Conservation (phyloP, 1,139 yeast genomes). For the Kodamaea plutei region DNA sequence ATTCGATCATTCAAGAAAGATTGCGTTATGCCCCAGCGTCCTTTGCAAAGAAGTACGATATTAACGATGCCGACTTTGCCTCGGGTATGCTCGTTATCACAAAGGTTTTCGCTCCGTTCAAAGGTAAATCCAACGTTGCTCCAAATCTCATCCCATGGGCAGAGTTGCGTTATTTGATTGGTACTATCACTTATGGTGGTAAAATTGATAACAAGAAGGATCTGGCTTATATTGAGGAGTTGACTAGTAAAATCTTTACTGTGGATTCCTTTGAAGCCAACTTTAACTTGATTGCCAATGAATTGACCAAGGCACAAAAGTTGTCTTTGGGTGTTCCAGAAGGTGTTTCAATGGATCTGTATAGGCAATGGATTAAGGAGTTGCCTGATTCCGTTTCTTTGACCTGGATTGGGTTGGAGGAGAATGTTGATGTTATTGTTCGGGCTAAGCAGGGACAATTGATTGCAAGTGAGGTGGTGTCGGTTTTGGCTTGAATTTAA, state of each 20-base stretch:
- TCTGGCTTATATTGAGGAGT: constrained; percentile 20
- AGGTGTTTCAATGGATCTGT: constrained; percentile 32
- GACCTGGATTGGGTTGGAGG: constrained; percentile 58
- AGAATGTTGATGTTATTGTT: constrained; percentile 33
- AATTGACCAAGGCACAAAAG: constrained; percentile 13
- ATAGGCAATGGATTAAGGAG: constrained; percentile 46
- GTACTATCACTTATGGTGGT: constrained; percentile 69
- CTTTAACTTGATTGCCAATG: constrained; percentile 32
- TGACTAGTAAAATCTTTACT: constrained; percentile 26
- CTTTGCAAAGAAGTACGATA: constrained; percentile 58
- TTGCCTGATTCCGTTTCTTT: constrained; percentile 61
- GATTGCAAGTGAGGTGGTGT: no score
- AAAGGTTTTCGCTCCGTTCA: constrained; percentile 16
- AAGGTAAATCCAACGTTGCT: constrained; percentile 34
- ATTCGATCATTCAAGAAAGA: constrained; percentile 57
- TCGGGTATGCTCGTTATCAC: constrained; percentile 43
- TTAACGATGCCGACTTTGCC: constrained; percentile 72
- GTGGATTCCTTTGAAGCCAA: constrained; percentile 22
- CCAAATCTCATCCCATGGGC: constrained; percentile 58
- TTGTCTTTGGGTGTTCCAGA: constrained; percentile 43
- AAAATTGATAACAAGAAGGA: constrained; percentile 55
- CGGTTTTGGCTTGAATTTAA: not conserved
- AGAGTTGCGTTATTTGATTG: constrained; percentile 46
- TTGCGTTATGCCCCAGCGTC: constrained; percentile 61
- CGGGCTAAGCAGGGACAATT: constrained; percentile 17